Evolutionary conservation across 768 basidiomycete species (phyloP), one percentile per base, ranked within the genome.

Genomic region (Fomitopsis pulvina): DNA sequence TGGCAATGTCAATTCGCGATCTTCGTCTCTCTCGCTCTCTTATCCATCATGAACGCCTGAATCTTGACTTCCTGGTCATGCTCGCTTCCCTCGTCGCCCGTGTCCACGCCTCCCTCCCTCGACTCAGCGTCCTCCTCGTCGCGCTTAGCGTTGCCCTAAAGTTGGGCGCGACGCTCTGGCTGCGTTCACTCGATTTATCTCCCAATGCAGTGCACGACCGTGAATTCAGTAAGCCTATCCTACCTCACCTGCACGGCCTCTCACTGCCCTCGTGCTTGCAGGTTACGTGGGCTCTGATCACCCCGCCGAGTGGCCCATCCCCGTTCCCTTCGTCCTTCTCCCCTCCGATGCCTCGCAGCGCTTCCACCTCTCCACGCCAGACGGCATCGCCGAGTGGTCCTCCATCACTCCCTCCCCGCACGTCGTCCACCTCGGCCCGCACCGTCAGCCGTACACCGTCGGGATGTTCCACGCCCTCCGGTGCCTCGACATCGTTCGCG

Each of bases 401-500:
- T 45, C 59, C 16, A 56, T 64, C 39, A 52, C 57, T 2, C 64
- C 66, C 9, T 46, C 50, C n/a, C 30, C 55, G 20, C 62, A 63
- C n/a, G 43, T 60, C 37, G 34, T 66, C 39, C 53, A 63, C 41
- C 52, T 68, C n/a, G 65, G 66, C 0, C 44, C 47, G 7, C 24
- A 61, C 3, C 51, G 47, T 9, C 41, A 42, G 42, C 65, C 70
- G 1, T 71, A 62, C 52, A 65, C 66, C 11, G 51, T 72, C 27
- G 44, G 62, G 24, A 67, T 72, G 59, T 61, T 74, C 24, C 71
- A 74, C 57, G 63, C 67, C 22, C 57, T 74, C 1, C 69, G 69
- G 21, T 73, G 72, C 49, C 60, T 74, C 53, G 58, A 73, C 38
- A 54, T 71, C 16, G 42, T 72, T n/a, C 64, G 69, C 24, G 54